Conservation (phyloP, 257 asterid species). For the Ligustrum vulgare region DNA sequence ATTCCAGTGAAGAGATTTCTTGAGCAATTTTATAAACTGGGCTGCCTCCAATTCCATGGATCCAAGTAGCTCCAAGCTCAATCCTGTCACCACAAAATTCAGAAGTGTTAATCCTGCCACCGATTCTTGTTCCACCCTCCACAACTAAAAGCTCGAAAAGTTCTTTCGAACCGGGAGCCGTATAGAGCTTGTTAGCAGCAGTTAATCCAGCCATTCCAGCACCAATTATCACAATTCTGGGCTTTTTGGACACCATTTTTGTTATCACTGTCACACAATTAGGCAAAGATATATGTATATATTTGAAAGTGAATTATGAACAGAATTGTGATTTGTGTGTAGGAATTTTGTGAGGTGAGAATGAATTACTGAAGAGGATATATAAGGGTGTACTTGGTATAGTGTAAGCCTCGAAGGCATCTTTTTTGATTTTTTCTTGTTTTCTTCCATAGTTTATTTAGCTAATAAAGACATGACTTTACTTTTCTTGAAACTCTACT, state of each 20-base stretch:
- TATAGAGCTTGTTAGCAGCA: conserved; percentile 79
- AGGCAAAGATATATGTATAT: not conserved
- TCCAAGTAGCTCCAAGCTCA: conserved; percentile 95
- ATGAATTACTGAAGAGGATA: conserved; percentile 49
- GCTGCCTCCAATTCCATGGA: conserved; percentile 84
- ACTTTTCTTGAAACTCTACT: conserved; percentile 47
- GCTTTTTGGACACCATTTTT: conserved; percentile 59
- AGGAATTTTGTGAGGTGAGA: conserved; percentile 56
- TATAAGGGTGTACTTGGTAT: conserved; percentile 20
- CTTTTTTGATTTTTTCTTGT: conserved; percentile 15
- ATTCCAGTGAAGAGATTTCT: conserved; percentile 36
- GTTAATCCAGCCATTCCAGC: conserved; percentile 94
- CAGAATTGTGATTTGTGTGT: conserved; percentile 13
- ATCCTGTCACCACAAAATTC: conserved; percentile 75
- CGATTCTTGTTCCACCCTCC: conserved; percentile 76
- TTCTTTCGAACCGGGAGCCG: conserved; percentile 29
- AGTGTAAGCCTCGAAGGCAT: conserved; percentile 30
- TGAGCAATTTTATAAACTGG: conserved; percentile 70
- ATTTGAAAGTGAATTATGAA: not conserved
- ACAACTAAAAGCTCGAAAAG: conserved; percentile 60
- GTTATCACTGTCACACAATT: not conserved
- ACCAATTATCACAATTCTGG: conserved; percentile 74
- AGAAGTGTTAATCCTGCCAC: conserved; percentile 76
- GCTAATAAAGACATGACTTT: conserved; percentile 57
- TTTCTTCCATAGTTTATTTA: conserved; percentile 28